Percentiles rank a stretch among this genome's conserved stretches.
Conservation (phyloP, 352 stramenopile species). For the Phytophthora pseudosyringae region DNA sequence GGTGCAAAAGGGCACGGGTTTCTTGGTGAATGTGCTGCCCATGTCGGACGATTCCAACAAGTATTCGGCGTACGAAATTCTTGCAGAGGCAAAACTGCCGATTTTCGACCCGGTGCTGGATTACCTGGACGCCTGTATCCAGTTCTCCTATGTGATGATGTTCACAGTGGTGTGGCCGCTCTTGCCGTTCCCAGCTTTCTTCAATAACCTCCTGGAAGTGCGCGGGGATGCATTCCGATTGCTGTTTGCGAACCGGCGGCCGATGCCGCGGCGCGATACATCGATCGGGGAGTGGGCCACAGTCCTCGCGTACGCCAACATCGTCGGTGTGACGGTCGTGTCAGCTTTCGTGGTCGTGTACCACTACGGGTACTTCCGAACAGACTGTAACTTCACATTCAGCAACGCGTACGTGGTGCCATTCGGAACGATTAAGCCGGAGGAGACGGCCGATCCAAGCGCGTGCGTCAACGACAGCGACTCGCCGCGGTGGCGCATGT, state of each 20-base stretch:
- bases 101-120: conserved; percentile 87
- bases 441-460: conserved; percentile 38
- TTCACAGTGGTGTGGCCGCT: conserved; percentile 92
- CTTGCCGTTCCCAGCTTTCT: conserved; percentile 83
- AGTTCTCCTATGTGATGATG: conserved; percentile 93
- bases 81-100: conserved; percentile 83
- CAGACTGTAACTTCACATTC: conserved; percentile 80
- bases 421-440: conserved; percentile 61
- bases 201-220: conserved; percentile 90
- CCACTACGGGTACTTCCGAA: conserved; percentile 83
- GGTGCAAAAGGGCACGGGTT: conserved; percentile 76
- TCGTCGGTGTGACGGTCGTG: conserved; percentile 85
- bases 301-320: conserved; percentile 86
- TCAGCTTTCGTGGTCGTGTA: conserved; percentile 86
- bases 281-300: conserved; percentile 88
- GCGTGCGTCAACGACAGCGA: conserved; percentile 55
- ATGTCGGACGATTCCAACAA: conserved; percentile 86
- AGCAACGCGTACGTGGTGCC: conserved; percentile 74
- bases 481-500: conserved; percentile 64
- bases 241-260: conserved; percentile 78
- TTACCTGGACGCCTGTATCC: conserved; percentile 89
- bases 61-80: conserved; percentile 88
- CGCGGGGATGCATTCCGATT: conserved; percentile 85
- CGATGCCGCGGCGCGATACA: conserved; percentile 83
- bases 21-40: conserved; percentile 66